Evolutionary conservation across 352 stramenopile species (phyloP), one percentile per base, ranked within the genome.

Genomic region (Thalassiosira exigua): DNA sequence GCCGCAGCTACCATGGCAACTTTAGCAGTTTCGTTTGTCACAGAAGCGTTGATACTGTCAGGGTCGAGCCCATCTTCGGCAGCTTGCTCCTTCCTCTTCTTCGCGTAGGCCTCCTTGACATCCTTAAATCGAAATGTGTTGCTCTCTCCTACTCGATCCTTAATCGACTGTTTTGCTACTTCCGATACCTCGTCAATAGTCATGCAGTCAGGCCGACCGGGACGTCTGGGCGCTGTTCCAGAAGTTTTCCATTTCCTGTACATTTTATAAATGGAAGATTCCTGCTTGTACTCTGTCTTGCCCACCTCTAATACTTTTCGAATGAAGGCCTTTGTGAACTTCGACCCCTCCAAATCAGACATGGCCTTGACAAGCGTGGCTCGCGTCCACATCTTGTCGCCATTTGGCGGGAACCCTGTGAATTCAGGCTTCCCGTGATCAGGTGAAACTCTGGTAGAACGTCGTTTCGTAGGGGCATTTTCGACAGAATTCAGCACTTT

Each of bases 81-180:
- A 14, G 54, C 54, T 30, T 64, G 3, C 27, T 56, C 2, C 24
- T 44, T 64, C 26, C 19, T 64, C 3, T 44, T 46, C 41, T 57
- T 3, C 5, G 3, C 54, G 24, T 24, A 22, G 3, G 54, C 21
- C 7, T 4, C 3, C 54, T 64, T 64, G 24, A 64, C 42, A 22
- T 64, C 26, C 19, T 64, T 21, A 3, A 64, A 17, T 21, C 19
- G 4, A 17, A 64, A 39, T 4, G 54, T 19, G 21, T 22, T 44
- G 54, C 54, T 39, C 5, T 44, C 26, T 46, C 22, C 22, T 12
- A 3, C 14, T 3, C 17, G 12, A 3, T 64, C 17, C 41, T n/a
- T 3, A 7, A 7, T 29, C 4, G 32, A 17, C 26, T 64, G 32
- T 5, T 64, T 3, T 21, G 41, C 54, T 11, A 11, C 54, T 1